These are phyloP conservation scores for Penicillium egyptiacum DNA, from an alignment of 495 filamentous ascomycete species.

Conservation along the genomic window DNA sequence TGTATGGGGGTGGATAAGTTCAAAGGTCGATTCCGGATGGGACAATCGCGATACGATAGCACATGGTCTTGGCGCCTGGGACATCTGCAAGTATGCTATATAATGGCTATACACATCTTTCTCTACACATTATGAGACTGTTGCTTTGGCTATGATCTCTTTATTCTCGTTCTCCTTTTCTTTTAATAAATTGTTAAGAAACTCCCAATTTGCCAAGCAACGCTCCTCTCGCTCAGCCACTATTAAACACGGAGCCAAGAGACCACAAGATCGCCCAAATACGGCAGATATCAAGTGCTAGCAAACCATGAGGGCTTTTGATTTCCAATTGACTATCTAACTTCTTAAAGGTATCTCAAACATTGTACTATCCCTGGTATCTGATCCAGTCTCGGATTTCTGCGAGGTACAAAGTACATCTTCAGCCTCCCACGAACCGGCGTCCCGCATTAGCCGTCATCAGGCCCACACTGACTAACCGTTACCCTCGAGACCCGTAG, in stretches of 20 bases:
- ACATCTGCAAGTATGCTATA: background rate
- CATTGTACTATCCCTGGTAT: background rate
- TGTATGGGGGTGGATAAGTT: background rate
- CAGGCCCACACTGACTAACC: constrained; percentile 40
- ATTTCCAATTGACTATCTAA: background rate
- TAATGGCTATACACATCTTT: background rate
- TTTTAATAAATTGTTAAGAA: background rate
- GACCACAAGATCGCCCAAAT: background rate
- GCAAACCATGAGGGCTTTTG: background rate
- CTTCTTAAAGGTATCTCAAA: background rate
- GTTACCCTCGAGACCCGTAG: constrained; percentile 13
- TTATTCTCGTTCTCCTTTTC: too few relatives aligned
- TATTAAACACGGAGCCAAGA: background rate
- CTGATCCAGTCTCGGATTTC: background rate
- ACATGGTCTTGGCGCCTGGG: constrained; percentile 8
- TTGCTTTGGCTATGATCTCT: background rate
- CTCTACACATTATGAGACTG: background rate
- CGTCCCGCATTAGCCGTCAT: constrained; percentile 29
- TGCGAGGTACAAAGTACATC: constrained; percentile 6
- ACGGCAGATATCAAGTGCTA: background rate
- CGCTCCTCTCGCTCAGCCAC: background rate
- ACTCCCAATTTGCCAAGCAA: background rate
- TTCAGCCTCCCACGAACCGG: constrained; percentile 19
- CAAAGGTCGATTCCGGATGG: background rate
- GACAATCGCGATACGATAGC: constrained; percentile 11